phyloP scores from a whole-genome alignment of 176 grass and related monocot genomes.

The Eleusine indica region DNA sequence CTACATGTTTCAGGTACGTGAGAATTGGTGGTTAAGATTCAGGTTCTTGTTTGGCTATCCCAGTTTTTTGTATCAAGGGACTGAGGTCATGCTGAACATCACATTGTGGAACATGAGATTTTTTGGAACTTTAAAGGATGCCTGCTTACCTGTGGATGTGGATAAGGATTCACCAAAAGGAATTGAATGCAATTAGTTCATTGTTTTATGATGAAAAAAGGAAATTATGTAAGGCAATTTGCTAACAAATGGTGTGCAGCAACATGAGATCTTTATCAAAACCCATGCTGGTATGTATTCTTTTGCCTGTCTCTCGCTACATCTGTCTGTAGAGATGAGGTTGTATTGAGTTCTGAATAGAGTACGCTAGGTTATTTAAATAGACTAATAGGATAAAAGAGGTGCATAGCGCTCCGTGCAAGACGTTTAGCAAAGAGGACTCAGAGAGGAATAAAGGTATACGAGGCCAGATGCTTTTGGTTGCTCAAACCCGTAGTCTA shows the following conservation, averaged over 20 bases:
- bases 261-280: neutral
- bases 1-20: neutral
- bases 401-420: neutral
- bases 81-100: neutral
- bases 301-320: neutral
- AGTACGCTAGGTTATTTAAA: slow-evolving; percentile 1
- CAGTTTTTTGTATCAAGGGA: neutral
- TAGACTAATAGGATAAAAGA: neutral
- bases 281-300: neutral
- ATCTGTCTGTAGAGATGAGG: neutral
- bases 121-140: slow-evolving; percentile 5
- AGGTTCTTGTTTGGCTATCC: neutral
- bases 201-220: neutral
- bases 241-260: neutral
- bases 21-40: slow-evolving; percentile 6
- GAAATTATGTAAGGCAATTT: neutral
- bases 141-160: neutral
- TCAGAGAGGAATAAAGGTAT: neutral
- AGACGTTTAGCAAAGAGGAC: neutral
- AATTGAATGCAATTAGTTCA: no score
- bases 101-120: neutral
- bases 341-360: slow-evolving; percentile 30
- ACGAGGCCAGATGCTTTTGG: neutral
- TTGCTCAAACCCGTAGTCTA: slow-evolving; percentile 12
- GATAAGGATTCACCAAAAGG: slow-evolving; percentile 2